Conservation (phyloP, 2,329 filamentous ascomycete genomes). For the Botrytis deweyae region DNA sequence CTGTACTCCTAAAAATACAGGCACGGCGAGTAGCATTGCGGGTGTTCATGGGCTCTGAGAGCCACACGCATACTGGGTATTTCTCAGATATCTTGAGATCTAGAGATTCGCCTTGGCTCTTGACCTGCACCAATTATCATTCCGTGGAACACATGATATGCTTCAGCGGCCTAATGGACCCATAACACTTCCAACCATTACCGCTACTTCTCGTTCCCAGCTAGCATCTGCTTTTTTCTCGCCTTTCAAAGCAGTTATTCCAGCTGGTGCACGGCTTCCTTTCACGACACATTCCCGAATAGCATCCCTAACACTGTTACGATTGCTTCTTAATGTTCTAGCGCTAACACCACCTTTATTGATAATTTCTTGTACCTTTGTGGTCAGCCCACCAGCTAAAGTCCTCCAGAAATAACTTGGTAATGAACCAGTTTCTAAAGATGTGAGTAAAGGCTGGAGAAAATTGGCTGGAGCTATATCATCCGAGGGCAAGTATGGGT, state of each 20-base stretch:
- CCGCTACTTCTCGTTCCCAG: constrained; percentile 90
- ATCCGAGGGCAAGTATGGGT: constrained; percentile 58
- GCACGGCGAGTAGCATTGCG: not conserved
- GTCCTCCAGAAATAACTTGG: constrained; percentile 93
- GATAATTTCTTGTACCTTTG: constrained; percentile 81
- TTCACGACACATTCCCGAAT: constrained; percentile 80
- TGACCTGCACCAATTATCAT: not conserved
- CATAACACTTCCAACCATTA: constrained; percentile 87
- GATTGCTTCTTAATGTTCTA: constrained; percentile 74
- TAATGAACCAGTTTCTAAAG: constrained; percentile 84
- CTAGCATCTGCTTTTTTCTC: constrained; percentile 47
- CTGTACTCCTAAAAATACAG: not conserved
- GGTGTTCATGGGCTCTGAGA: not conserved
- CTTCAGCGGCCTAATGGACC: constrained; percentile 38
- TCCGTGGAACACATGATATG: not conserved
- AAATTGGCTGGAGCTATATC: constrained; percentile 48
- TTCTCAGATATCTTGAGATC: not conserved
- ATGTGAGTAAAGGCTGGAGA: constrained; percentile 67
- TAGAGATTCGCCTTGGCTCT: not conserved
- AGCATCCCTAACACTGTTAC: constrained; percentile 70
- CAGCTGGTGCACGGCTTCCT: constrained; percentile 68
- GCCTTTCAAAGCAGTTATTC: constrained; percentile 56
- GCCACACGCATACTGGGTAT: not conserved
- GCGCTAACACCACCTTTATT: constrained; percentile 80
- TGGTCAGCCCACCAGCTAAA: constrained; percentile 73